phyloP scores from a whole-genome alignment of 139 green algal species.

The Tetraselmis striata region DNA sequence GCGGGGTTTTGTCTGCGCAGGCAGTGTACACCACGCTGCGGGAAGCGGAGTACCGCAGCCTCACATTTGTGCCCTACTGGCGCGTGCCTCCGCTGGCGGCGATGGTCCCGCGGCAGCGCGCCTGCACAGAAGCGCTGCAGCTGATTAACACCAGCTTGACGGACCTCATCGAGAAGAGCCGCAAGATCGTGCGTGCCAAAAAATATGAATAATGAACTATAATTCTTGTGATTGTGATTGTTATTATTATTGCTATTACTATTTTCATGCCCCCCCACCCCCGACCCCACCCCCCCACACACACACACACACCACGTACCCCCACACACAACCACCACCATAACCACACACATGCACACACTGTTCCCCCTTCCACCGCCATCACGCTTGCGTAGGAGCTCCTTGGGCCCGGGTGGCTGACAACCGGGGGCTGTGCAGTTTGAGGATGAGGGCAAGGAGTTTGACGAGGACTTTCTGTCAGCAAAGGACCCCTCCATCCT shows the following conservation, averaged over 20 bases:
- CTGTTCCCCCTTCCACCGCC: neutral
- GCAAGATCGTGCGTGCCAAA: constrained; percentile 60
- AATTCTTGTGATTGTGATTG: neutral
- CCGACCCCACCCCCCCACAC: neutral
- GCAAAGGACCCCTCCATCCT: constrained; percentile 87
- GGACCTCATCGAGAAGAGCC: constrained; percentile 79
- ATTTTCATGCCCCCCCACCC: no score
- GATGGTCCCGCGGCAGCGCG: constrained; percentile 60
- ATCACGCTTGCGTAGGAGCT: neutral
- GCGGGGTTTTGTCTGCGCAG: no score
- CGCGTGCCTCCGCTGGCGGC: constrained; percentile 55
- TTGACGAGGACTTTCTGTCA: constrained; percentile 90
- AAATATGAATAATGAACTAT: no score
- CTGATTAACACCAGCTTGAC: constrained; percentile 77
- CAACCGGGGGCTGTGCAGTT: no score
- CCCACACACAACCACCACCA: neutral
- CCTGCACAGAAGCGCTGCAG: constrained; percentile 54
- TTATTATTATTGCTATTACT: neutral
- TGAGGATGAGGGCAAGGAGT: constrained; percentile 85
- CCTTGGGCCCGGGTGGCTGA: neutral
- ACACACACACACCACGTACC: neutral
- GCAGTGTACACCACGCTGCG: constrained; percentile 89
- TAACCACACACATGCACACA: neutral
- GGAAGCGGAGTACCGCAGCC: constrained; percentile 88
- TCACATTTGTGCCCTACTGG: constrained; percentile 87